Evolutionary conservation across 2,329 filamentous ascomycete species (phyloP).

Genomic region (Aureobasidium leucospermi): DNA sequence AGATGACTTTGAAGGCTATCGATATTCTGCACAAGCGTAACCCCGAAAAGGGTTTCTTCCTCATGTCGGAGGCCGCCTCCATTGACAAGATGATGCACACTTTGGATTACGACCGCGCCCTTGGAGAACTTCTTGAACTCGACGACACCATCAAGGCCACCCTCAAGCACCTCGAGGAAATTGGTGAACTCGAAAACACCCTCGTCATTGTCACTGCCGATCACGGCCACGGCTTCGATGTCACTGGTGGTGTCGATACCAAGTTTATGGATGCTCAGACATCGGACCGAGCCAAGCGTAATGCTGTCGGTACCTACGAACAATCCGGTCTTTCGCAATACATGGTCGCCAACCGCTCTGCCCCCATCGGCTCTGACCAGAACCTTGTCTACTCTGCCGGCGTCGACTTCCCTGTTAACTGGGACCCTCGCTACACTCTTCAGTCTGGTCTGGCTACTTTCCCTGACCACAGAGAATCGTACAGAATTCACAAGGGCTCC

Average conservation of each 20-base stretch:
- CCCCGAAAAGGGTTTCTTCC: conserved; percentile 62
- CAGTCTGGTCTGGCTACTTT: conserved; percentile 63
- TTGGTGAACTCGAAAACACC: conserved; percentile 65
- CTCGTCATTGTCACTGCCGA: conserved; percentile 78
- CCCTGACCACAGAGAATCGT: conserved; percentile 72
- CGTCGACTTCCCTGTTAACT: conserved; percentile 71
- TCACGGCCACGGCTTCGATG: conserved; percentile 83
- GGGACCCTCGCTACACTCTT: conserved; percentile 77
- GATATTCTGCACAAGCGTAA: conserved; percentile 63
- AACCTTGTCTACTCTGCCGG: conserved; percentile 60
- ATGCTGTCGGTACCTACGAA: conserved; percentile 66
- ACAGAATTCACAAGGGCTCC: conserved; percentile 59
- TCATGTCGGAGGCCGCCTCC: conserved; percentile 79
- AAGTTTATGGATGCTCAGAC: conserved; percentile 62
- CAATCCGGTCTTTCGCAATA: conserved; percentile 72
- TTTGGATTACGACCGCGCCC: conserved; percentile 77
- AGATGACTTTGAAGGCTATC: conserved; percentile 83
- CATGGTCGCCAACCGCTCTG: conserved; percentile 56
- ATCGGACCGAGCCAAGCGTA: conserved; percentile 64
- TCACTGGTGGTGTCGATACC: conserved; percentile 75
- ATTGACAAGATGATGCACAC: conserved; percentile 88
- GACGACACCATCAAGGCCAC: conserved; percentile 77
- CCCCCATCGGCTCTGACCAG: conserved; percentile 62
- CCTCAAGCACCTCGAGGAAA: conserved; percentile 58
- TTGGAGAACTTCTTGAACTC: conserved; percentile 77